Evolutionary conservation across 345 rosid genomes (phyloP).

Genomic region (Anastatica hierochuntica): DNA sequence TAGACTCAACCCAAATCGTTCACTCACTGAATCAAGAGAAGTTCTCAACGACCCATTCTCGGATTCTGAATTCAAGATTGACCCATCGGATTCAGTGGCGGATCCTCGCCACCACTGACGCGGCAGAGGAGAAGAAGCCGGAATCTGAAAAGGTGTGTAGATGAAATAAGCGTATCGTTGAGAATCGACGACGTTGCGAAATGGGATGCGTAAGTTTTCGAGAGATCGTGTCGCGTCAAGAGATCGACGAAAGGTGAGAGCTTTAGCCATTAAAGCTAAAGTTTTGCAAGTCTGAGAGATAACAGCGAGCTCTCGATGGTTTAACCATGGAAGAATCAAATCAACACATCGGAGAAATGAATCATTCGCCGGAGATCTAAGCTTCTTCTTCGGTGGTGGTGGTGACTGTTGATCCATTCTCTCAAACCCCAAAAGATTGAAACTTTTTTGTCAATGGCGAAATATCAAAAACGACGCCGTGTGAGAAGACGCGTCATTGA

Average conservation of each 20-base stretch:
- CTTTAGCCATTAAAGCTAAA: slow-evolving; percentile 29
- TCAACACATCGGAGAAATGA: slow-evolving; percentile 30
- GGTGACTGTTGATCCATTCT: too few relatives aligned
- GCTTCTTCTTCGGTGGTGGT: too few relatives aligned
- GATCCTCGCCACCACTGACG: slow-evolving; percentile 59
- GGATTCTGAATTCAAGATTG: not conserved
- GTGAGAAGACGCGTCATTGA: too few relatives aligned
- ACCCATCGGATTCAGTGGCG: not conserved
- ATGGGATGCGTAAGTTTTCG: slow-evolving; percentile 48
- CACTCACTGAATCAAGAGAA: not conserved
- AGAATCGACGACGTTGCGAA: slow-evolving; percentile 34
- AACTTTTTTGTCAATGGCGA: too few relatives aligned
- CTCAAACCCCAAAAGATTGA: too few relatives aligned
- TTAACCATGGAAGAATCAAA: slow-evolving; percentile 62
- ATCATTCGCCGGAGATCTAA: not conserved
- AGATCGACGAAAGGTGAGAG: slow-evolving; percentile 41
- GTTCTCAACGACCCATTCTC: not conserved
- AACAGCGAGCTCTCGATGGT: slow-evolving; percentile 46
- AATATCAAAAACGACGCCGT: too few relatives aligned
- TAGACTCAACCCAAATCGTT: slow-evolving; percentile 13
- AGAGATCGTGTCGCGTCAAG: slow-evolving; percentile 56
- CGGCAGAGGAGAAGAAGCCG: slow-evolving; percentile 24
- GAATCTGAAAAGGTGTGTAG: slow-evolving; percentile 52
- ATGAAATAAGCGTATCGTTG: slow-evolving; percentile 51
- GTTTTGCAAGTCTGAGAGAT: slow-evolving; percentile 47